Evolutionary conservation across 768 basidiomycete genomes (phyloP).

Genomic region (Cystoderma amianthinum): DNA sequence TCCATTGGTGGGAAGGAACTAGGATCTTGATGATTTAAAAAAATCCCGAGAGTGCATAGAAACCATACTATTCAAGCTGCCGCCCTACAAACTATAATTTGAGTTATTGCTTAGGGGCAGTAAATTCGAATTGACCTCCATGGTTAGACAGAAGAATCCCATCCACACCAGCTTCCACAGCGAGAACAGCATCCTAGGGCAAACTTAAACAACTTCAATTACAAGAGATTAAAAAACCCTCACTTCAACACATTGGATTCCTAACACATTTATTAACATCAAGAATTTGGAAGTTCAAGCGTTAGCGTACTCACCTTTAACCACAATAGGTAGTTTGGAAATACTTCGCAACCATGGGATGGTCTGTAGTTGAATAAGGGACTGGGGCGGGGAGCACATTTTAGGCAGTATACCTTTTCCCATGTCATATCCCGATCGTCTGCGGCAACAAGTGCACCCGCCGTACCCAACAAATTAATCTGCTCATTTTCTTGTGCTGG

Average conservation of each 20-base stretch:
- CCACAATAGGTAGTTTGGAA: slow-evolving; percentile 63
- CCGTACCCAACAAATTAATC: slow-evolving; percentile 49
- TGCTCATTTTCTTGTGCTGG: slow-evolving; percentile 24
- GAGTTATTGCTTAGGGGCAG: slow-evolving; percentile 2
- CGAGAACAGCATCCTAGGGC: slow-evolving; percentile 78
- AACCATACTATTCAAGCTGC: slow-evolving; percentile 71
- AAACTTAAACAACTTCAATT: neutral
- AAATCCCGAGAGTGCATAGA: neutral
- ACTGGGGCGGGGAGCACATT: neutral
- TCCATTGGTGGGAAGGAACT: slow-evolving; percentile 77
- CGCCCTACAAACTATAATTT: slow-evolving; percentile 40
- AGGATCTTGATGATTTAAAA: slow-evolving; percentile 14
- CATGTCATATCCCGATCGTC: slow-evolving; percentile 76
- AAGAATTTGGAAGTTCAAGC: neutral
- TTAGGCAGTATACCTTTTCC: slow-evolving; percentile 45
- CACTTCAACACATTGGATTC: slow-evolving; percentile 72
- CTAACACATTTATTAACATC: slow-evolving; percentile 20
- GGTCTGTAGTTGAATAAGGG: slow-evolving; percentile 38
- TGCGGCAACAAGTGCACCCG: slow-evolving; percentile 57
- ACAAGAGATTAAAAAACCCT: slow-evolving; percentile 10
- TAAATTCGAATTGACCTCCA: slow-evolving; percentile 48
- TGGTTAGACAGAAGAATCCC: slow-evolving; percentile 91
- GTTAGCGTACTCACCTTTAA: slow-evolving; percentile 52
- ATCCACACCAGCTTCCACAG: slow-evolving; percentile 76
- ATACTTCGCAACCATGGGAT: slow-evolving; percentile 72